Percentiles rank a stretch among this genome's conserved stretches.
Conservation (phyloP, 1,139 yeast species). For the Kodamaea fungicola region DNA sequence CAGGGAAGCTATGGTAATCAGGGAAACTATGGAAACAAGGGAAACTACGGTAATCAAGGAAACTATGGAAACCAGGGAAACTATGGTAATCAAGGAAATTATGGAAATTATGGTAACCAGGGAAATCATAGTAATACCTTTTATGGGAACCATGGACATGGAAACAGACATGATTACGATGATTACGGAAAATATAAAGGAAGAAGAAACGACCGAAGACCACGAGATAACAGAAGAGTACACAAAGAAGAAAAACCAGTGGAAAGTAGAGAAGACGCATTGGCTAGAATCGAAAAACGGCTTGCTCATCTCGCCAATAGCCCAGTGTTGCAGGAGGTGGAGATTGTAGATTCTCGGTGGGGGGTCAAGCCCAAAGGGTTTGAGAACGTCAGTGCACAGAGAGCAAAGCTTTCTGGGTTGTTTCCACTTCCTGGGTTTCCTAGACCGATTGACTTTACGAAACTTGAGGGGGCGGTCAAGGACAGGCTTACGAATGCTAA, state of each 20-base stretch:
- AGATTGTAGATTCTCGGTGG: conserved; percentile 60
- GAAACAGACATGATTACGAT: background rate
- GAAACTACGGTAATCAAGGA: background rate
- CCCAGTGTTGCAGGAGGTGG: conserved; percentile 26
- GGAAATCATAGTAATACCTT: background rate
- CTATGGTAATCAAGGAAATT: background rate
- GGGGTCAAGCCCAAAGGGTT: conserved; percentile 73
- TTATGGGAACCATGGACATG: background rate
- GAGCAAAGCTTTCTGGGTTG: conserved; percentile 78
- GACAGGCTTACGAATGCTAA: conserved; percentile 39
- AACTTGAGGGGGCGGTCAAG: conserved; percentile 47
- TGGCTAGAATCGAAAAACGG: conserved; percentile 14
- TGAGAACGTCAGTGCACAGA: conserved; percentile 70
- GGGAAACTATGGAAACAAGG: background rate
- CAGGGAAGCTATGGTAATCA: background rate
- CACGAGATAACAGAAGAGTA: conserved; percentile 1
- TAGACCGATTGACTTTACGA: conserved; percentile 52
- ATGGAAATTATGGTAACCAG: background rate
- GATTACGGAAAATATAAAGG: background rate
- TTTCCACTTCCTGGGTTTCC: conserved; percentile 77
- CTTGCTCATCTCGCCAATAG: conserved; percentile 21
- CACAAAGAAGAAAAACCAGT: background rate
- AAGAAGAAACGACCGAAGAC: conserved; percentile 1
- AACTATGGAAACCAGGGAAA: background rate
- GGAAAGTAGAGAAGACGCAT: conserved; percentile 5